Evolutionary conservation across 2,329 filamentous ascomycete genomes (phyloP).

Genomic region (Aspergillus brasiliensis): DNA sequence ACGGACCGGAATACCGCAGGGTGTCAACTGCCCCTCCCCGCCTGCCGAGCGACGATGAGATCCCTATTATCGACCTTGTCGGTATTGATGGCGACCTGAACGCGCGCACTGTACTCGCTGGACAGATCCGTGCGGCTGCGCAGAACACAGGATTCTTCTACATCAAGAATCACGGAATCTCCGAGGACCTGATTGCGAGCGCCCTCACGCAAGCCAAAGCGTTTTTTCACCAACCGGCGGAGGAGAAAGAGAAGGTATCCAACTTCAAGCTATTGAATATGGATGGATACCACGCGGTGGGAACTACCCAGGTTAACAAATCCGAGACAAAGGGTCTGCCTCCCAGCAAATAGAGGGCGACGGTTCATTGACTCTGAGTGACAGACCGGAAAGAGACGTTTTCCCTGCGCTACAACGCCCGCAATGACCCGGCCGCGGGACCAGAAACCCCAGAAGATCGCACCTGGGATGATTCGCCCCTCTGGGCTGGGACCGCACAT

Average conservation of each 20-base stretch:
- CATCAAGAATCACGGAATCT: conserved; percentile 54
- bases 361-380: not conserved
- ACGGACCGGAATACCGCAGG: conserved; percentile 48
- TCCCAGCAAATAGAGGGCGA: conserved; percentile 18
- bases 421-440: conserved; percentile 52
- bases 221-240: conserved; percentile 54
- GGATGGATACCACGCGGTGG: conserved; percentile 50
- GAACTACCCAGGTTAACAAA: conserved; percentile 34
- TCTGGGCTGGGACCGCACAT: conserved; percentile 55
- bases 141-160: conserved; percentile 60
- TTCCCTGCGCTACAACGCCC: conserved; percentile 56
- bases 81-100: conserved; percentile 39
- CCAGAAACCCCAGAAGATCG: conserved; percentile 47
- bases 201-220: conserved; percentile 21
- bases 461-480: conserved; percentile 51
- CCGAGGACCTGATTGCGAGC: conserved; percentile 24
- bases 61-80: conserved; percentile 58
- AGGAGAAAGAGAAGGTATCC: conserved; percentile 45
- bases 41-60: conserved; percentile 47
- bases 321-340: conserved; percentile 34
- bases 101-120: conserved; percentile 45
- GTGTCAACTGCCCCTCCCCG: conserved; percentile 47
- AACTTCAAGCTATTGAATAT: conserved; percentile 44
- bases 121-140: conserved; percentile 49
- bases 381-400: conserved; percentile 57